These are phyloP conservation scores for Poronia punctata DNA, from an alignment of 495 filamentous ascomycete species.

Conservation along the genomic window DNA sequence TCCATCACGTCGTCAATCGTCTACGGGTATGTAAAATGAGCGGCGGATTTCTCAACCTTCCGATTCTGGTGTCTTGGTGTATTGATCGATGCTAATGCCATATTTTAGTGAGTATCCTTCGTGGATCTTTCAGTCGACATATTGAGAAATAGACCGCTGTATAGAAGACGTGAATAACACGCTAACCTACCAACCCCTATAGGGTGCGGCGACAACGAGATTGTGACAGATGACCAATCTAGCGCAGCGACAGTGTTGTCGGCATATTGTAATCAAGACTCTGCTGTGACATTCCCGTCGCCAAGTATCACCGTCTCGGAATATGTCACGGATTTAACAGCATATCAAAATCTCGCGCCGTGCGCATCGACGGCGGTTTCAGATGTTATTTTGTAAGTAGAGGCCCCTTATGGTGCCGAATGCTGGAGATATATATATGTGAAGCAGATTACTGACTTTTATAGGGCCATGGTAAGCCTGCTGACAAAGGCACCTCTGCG, in stretches of 20 bases:
- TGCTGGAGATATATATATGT: too few relatives aligned
- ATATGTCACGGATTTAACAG: slow-evolving; percentile 43
- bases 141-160: too few relatives aligned
- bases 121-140: too few relatives aligned
- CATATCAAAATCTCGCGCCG: slow-evolving; percentile 33
- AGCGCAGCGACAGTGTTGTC: slow-evolving; percentile 37
- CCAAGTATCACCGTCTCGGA: slow-evolving; percentile 30
- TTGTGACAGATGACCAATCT: slow-evolving; percentile 38
- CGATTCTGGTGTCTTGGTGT: background rate
- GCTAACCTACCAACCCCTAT: too few relatives aligned
- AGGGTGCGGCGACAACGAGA: too few relatives aligned
- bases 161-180: too few relatives aligned
- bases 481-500: background rate
- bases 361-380: slow-evolving; percentile 35
- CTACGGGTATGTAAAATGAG: slow-evolving; percentile 18
- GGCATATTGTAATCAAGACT: slow-evolving; percentile 41
- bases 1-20: slow-evolving; percentile 31
- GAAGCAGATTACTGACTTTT: background rate
- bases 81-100: background rate
- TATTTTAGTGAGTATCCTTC: slow-evolving; percentile 1
- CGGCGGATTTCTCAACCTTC: background rate
- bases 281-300: slow-evolving; percentile 26
- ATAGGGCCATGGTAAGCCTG: slow-evolving; percentile 30
- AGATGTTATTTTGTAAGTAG: slow-evolving; percentile 32
- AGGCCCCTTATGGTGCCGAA: background rate